Conservation (phyloP, 306 rosid species). For the Geum urbanum region DNA sequence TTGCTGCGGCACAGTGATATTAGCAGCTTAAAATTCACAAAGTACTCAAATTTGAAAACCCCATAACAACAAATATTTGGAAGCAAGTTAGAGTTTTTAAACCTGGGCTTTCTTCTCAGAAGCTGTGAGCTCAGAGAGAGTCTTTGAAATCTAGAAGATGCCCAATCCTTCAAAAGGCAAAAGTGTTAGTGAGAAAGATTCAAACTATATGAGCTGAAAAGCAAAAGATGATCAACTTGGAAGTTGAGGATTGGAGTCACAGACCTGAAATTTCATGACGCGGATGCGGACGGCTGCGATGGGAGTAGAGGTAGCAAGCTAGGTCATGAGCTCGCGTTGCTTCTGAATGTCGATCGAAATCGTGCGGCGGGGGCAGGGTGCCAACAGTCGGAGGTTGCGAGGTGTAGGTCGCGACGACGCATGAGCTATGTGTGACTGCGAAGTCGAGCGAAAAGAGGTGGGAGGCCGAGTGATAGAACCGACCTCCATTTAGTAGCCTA, state of each 20-base stretch:
- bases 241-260: not conserved
- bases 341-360: too few species aligned
- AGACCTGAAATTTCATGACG: constrained; percentile 69
- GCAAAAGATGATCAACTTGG: not conserved
- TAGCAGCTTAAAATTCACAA: not conserved
- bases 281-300: too few species aligned
- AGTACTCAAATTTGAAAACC: not conserved
- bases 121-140: constrained; percentile 33
- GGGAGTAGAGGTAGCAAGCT: too few species aligned
- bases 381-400: too few species aligned
- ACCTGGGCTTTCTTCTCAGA: constrained; percentile 53
- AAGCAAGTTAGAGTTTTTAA: not conserved
- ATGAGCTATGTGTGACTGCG: too few species aligned
- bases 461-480: too few species aligned
- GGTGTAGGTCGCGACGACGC: too few species aligned
- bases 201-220: not conserved
- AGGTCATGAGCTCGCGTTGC: too few species aligned
- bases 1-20: constrained; percentile 31
- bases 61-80: not conserved
- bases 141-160: constrained; percentile 50
- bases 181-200: not conserved
- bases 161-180: constrained; percentile 47
- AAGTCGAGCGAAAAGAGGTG: too few species aligned
- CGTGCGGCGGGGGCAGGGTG: too few species aligned
- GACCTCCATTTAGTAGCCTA: too few species aligned